These are phyloP conservation scores for Phylloporus gajari DNA, from an alignment of 1,284 basidiomycete genomes.

Conservation along the genomic window DNA sequence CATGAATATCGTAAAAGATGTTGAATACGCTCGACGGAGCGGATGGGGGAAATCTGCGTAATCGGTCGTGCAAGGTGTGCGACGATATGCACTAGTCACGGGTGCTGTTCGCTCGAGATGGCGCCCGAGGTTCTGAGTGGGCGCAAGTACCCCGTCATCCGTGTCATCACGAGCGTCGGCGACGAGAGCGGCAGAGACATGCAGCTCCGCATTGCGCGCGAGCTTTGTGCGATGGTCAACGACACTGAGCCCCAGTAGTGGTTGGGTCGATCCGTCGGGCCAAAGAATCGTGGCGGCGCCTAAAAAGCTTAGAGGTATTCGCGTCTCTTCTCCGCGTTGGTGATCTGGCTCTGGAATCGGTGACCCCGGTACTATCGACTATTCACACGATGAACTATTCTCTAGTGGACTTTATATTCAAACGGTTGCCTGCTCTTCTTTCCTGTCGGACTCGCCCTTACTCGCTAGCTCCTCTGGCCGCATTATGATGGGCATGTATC, in stretches of 20 bases:
- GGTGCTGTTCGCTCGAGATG: slow-evolving; percentile 57
- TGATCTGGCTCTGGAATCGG: too few species aligned
- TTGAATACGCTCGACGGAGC: slow-evolving; percentile 35
- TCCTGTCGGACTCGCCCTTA: too few species aligned
- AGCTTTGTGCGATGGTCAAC: slow-evolving; percentile 86
- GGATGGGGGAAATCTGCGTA: slow-evolving; percentile 38
- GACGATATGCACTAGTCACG: too few species aligned
- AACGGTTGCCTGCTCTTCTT: too few species aligned
- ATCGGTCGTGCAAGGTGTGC: slow-evolving; percentile 21
- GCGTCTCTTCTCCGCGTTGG: too few species aligned
- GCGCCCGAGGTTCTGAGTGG: slow-evolving; percentile 81
- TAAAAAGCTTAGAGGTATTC: too few species aligned
- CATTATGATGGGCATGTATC: too few species aligned
- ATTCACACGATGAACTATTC: too few species aligned
- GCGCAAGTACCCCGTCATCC: slow-evolving; percentile 87
- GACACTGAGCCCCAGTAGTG: slow-evolving; percentile 66
- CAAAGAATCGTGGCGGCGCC: not conserved
- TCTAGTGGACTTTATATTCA: too few species aligned
- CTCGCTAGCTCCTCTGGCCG: too few species aligned
- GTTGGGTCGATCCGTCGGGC: slow-evolving; percentile 4
- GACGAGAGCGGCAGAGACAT: slow-evolving; percentile 74
- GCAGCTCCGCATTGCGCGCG: slow-evolving; percentile 83
- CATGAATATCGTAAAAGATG: slow-evolving; percentile 44
- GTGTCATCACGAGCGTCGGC: slow-evolving; percentile 69
- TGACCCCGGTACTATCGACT: too few species aligned